Evolutionary conservation across 2,329 filamentous ascomycete species (phyloP), one percentile per base, ranked within the genome.

Genomic region (Penicillium nordicum): DNA sequence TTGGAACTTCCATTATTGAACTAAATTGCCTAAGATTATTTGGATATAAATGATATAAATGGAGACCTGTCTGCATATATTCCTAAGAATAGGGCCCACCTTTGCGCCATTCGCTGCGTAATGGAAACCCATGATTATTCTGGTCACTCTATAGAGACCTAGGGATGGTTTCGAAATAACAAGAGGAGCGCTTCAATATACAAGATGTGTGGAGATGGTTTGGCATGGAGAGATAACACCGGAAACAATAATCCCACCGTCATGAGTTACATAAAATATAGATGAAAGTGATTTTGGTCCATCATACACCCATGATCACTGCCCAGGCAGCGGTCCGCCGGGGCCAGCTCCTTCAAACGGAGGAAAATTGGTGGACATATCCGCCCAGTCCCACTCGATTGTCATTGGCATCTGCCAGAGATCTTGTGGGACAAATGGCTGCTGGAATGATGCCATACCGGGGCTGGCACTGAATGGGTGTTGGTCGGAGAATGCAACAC

Each of bases 361-460:
- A 21, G 72, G 71, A 41, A 74, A 70, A 53, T 70, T 73, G 18
- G 67, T 67, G 14, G 73, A 74, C 69, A 77, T 74, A 54, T 79
- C 77, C 4, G 77, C 84, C 87, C 86, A 89, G 63, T 88, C 91
- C 92, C 92, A 97, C 70, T 97, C 93, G 23, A 97, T 82, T 3
- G 90, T 95, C 87, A 96, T 96, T 1, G 93, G 92, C 84, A 97
- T 87, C 72, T 93, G 89, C 86, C 94, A 99, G 27, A 97, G 76
- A 74, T 97, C 94, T 66, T 93, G 91, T 5, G 94, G 93, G 23
- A 97, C 85, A 67, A 96, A 88, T 0, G 92, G 92, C 63, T 95
- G 89, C 67, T 92, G 88, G 69, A 92, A 92, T 18, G 79, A 68
- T 12, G 75, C 72, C 36, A 76, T 69, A 53, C 70, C 67, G 32